Percentiles rank a stretch among this genome's conserved stretches.
These are phyloP conservation scores for Henningerozyma blattae DNA, from an alignment of 805 yeast species.

Conservation along the genomic window DNA sequence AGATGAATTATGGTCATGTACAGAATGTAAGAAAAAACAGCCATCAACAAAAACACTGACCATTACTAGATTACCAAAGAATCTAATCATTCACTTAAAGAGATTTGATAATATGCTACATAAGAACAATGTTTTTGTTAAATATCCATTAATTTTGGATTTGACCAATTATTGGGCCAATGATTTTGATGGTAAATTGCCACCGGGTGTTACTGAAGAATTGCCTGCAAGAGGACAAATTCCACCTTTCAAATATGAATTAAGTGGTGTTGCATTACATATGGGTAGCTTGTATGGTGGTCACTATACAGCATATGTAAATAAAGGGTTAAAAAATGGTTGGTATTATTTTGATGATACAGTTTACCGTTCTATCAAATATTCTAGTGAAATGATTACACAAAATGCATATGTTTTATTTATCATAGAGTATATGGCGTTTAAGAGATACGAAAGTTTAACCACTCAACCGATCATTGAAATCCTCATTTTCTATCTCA, in stretches of 20 bases:
- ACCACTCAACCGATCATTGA: too few species aligned
- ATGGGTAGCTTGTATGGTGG: constrained; percentile 76
- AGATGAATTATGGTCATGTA: constrained; percentile 80
- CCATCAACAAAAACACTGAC: constrained; percentile 57
- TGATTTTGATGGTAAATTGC: constrained; percentile 22
- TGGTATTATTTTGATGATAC: constrained; percentile 86
- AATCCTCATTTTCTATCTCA: too few species aligned
- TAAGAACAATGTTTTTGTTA: constrained; percentile 53
- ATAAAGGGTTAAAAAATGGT: constrained; percentile 43
- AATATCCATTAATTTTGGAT: constrained; percentile 58
- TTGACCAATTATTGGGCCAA: constrained; percentile 56
- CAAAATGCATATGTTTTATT: constrained; percentile 76
- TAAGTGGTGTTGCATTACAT: constrained; percentile 78
- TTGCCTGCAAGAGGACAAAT: constrained; percentile 62
- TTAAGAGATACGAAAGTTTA: too few species aligned
- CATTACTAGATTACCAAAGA: constrained; percentile 69
- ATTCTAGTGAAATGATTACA: constrained; percentile 44
- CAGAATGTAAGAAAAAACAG: constrained; percentile 53
- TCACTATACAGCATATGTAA: constrained; percentile 75
- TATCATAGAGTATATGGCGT: constrained; percentile 36
- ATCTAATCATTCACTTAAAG: constrained; percentile 72
- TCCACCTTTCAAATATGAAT: constrained; percentile 67
- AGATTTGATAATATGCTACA: constrained; percentile 44
- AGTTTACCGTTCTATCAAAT: constrained; percentile 42
- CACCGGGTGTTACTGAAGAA: constrained; percentile 23